Evolutionary conservation across 2,329 filamentous ascomycete genomes (phyloP), one percentile per base, ranked within the genome.

Genomic region (Macrophomina pseudophaseolina): DNA sequence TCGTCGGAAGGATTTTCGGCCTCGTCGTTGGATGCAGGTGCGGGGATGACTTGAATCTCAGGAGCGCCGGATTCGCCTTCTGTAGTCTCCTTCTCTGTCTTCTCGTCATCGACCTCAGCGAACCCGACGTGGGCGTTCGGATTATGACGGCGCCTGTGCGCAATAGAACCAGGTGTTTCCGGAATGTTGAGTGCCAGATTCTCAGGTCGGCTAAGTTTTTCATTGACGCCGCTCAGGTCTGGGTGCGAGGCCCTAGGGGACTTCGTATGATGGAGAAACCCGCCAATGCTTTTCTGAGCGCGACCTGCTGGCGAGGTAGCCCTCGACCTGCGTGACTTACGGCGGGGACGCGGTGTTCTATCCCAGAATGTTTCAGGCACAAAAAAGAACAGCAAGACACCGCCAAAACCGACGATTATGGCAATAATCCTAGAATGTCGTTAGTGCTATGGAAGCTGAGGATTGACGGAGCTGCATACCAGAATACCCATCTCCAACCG

Each of bases 311-410:
- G 49, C 7, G 66, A 64, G 5, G 65, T 30, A n/a, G 48, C 49
- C 32, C 60, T 14, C 23, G 66, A 58, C 14, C 56, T 54, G 23
- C 53, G 49, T 5, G 33, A 44, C n/a, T 51, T 60, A 69, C 75
- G 64, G 69, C 74, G 68, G 38, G 85, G 81, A 35, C 81, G 79
- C 8, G 94, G 93, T 2, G 90, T 90, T 56, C 94, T 85, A 77
- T 97, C 93, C 94, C 94, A 98, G 71, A 97, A 97, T 0, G 93
- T 97, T 80, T 98, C 94, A 0, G 94, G 94, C 0, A 97, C 92
- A 72, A 97, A 97, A 67, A 97, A 84, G 76, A 97, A 97, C 1
- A 98, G 83, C 2, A 97, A 80, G 23, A 87, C 76, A 44, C 89
- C 85, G 68, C 88, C 89, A 56, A 92, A 86, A 0, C 84, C 92